A percentile compares a stretch with the other conserved stretches of the same genome.
These are phyloP conservation scores for Athelia psychrophila DNA, from an alignment of 1,284 basidiomycete species.

Conservation along the genomic window DNA sequence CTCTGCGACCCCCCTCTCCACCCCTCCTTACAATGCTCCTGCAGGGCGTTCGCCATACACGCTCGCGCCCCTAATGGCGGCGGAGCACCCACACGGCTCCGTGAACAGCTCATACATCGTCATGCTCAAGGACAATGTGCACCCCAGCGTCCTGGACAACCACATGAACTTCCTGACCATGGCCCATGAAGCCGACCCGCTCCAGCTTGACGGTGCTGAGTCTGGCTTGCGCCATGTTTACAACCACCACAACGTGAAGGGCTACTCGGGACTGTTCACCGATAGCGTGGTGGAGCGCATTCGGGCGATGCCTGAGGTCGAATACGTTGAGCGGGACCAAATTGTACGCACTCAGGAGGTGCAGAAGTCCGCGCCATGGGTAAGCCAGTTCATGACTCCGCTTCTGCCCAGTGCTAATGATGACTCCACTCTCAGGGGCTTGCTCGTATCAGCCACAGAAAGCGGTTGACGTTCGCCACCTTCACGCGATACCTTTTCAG, in stretches of 20 bases:
- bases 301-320: conserved; percentile 87
- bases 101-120: conserved; percentile 91
- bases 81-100: conserved; percentile 63
- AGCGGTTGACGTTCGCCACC: conserved; percentile 75
- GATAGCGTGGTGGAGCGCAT: conserved; percentile 75
- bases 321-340: conserved; percentile 92
- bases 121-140: conserved; percentile 74
- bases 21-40: conserved; percentile 40
- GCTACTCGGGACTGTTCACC: conserved; percentile 87
- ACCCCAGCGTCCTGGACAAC: conserved; percentile 56
- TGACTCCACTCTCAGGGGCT: conserved; percentile 66
- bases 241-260: conserved; percentile 61
- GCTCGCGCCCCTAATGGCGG: conserved; percentile 55
- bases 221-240: conserved; percentile 72
- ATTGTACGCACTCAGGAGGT: conserved; percentile 72
- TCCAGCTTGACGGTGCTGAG: conserved; percentile 37
- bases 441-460: conserved; percentile 91
- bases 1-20: conserved; percentile 60
- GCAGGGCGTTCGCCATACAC: conserved; percentile 41
- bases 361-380: conserved; percentile 91
- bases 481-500: conserved; percentile 89
- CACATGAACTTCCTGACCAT: conserved; percentile 71
- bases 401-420: conserved; percentile 11
- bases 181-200: conserved; percentile 53
- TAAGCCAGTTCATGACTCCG: conserved; percentile 35